A percentile compares a stretch with the other conserved stretches of the same genome.
These are phyloP conservation scores for Aspergillus sp. DNA, from an alignment of 2,329 filamentous ascomycete species.

Conservation along the genomic window DNA sequence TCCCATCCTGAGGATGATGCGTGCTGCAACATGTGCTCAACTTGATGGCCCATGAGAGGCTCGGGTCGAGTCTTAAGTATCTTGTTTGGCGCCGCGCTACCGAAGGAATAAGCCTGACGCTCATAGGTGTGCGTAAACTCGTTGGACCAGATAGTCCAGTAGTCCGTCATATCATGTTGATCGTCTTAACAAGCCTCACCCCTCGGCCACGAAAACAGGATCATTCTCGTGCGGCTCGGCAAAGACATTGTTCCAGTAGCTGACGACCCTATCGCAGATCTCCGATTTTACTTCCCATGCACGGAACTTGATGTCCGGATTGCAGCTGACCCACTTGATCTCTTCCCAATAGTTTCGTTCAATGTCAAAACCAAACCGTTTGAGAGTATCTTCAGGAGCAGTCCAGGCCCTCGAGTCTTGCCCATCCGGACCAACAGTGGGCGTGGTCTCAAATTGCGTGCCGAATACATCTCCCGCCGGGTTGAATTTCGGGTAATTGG, in stretches of 20 bases:
- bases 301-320: constrained; percentile 32
- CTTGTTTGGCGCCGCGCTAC: no score
- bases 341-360: constrained; percentile 43
- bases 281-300: constrained; percentile 34
- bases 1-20: not conserved
- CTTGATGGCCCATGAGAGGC: no score
- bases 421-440: constrained; percentile 36
- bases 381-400: constrained; percentile 30
- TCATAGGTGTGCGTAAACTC: no score
- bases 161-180: no score
- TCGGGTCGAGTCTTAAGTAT: no score
- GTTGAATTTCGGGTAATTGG: constrained; percentile 44
- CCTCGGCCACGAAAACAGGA: constrained; percentile 27
- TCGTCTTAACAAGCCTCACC: constrained; percentile 8
- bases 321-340: constrained; percentile 40
- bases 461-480: constrained; percentile 40
- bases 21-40: not conserved
- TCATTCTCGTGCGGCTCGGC: constrained; percentile 32
- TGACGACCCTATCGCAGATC: constrained; percentile 30
- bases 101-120: no score
- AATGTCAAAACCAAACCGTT: constrained; percentile 39
- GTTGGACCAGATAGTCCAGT: no score
- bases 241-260: constrained; percentile 37
- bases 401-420: constrained; percentile 38
- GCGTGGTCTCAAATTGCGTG: constrained; percentile 35